Conservation (phyloP, 1,284 basidiomycete genomes). For the Microbotryum scabiosae region DNA sequence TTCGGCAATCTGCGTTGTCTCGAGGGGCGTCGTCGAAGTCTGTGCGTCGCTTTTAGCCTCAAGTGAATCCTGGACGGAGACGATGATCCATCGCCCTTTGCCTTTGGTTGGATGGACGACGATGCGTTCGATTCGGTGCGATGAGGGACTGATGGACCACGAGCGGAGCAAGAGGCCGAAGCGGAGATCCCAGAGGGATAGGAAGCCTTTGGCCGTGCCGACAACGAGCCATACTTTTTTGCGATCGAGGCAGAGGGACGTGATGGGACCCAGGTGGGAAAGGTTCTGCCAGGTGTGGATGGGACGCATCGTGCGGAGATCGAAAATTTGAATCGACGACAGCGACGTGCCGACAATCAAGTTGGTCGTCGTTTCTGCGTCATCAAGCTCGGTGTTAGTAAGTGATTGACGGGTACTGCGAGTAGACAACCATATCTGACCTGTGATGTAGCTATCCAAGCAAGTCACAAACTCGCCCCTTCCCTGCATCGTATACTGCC, state of each 20-base stretch:
- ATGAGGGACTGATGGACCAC: conserved; percentile 54
- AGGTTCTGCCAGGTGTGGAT: conserved; percentile 72
- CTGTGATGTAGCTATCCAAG: conserved; percentile 39
- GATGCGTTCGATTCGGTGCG: conserved; percentile 58
- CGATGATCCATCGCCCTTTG: conserved; percentile 74
- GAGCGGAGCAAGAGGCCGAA: conserved; percentile 82
- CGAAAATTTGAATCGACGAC: conserved; percentile 66
- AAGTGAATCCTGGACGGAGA: conserved; percentile 47
- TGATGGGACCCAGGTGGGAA: conserved; percentile 74
- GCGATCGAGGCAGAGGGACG: conserved; percentile 70
- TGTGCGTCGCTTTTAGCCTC: conserved; percentile 41
- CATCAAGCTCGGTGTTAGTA: not conserved
- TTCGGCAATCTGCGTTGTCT: conserved; percentile 40
- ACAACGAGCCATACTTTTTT: conserved; percentile 78
- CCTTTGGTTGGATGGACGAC: conserved; percentile 70
- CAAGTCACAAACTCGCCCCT: conserved; percentile 39
- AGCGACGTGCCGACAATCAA: conserved; percentile 78
- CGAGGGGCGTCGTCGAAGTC: not conserved
- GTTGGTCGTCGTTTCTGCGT: conserved; percentile 36
- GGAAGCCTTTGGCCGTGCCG: conserved; percentile 71
- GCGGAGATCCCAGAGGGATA: conserved; percentile 87
- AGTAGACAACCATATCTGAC: conserved; percentile 13
- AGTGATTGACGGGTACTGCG: too few relatives aligned
- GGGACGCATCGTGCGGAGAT: conserved; percentile 74
- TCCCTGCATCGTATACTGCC: conserved; percentile 38